Conservation (phyloP, 2,329 filamentous ascomycete genomes). For the Aspergillus oerlinghausenensis region DNA sequence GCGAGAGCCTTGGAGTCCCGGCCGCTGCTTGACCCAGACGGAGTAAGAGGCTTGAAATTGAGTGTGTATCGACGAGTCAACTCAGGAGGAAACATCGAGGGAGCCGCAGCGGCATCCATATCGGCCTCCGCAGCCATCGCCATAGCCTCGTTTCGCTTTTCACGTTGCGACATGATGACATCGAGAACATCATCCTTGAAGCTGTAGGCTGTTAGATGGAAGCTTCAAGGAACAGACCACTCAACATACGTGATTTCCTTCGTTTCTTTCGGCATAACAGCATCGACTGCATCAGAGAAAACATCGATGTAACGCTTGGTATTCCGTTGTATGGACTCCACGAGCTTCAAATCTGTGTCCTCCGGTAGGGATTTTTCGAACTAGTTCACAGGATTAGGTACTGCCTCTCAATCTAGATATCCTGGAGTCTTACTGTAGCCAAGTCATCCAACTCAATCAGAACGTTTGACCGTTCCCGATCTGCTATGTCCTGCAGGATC, state of each 20-base stretch:
- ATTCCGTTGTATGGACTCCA: constrained; percentile 82
- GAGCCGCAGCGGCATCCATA: constrained; percentile 59
- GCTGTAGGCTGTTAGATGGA: constrained; percentile 42
- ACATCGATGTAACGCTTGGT: constrained; percentile 95
- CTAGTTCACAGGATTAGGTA: constrained; percentile 38
- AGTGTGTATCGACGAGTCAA: constrained; percentile 91
- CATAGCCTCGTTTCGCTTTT: constrained; percentile 77
- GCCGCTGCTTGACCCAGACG: constrained; percentile 61
- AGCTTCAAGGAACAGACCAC: not conserved
- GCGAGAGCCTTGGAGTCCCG: constrained; percentile 64
- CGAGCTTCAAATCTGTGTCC: constrained; percentile 61
- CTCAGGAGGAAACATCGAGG: constrained; percentile 83
- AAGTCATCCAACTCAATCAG: constrained; percentile 88
- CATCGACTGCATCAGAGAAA: constrained; percentile 81
- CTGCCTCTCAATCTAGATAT: not conserved
- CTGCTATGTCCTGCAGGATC: constrained; percentile 78
- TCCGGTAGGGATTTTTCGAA: constrained; percentile 70
- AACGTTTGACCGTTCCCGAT: constrained; percentile 72
- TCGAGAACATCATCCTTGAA: constrained; percentile 98
- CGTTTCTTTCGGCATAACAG: constrained; percentile 72
- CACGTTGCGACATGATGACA: constrained; percentile 89
- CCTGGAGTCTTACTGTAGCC: constrained; percentile 51
- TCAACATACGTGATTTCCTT: constrained; percentile 66
- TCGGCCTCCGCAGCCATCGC: constrained; percentile 61
- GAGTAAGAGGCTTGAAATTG: constrained; percentile 88